These are phyloP conservation scores for Oenanthe javanica DNA, from an alignment of 140 eudicot species.

Conservation along the genomic window DNA sequence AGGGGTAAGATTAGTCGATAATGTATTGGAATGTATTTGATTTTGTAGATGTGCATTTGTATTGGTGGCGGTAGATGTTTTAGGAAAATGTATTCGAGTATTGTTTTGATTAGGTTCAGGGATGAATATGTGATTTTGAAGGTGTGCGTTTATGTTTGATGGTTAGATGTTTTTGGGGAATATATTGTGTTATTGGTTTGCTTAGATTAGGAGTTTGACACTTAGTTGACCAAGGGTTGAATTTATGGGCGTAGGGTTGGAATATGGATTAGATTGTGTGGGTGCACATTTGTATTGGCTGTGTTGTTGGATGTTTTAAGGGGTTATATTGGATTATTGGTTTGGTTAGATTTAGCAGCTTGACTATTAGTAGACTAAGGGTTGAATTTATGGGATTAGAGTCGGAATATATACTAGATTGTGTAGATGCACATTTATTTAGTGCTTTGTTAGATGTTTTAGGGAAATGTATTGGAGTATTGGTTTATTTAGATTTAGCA, in stretches of 20 bases:
- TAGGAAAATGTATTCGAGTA: neutral
- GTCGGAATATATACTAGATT: neutral
- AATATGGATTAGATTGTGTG: neutral
- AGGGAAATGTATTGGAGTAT: neutral
- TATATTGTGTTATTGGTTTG: neutral
- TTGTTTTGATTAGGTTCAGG: neutral
- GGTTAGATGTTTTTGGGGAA: neutral
- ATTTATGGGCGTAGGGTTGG: neutral
- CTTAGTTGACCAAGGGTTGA: neutral
- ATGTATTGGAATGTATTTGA: neutral
- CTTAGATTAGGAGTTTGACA: neutral
- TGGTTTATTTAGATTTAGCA: neutral
- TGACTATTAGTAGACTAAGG: neutral
- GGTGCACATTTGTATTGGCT: neutral
- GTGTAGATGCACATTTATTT: neutral
- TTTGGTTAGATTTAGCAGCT: neutral
- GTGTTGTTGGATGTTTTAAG: neutral
- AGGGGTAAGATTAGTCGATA: neutral
- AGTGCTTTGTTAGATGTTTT: neutral
- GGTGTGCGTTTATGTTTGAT: neutral
- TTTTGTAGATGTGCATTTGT: neutral
- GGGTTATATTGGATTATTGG: neutral
- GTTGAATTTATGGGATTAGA: neutral
- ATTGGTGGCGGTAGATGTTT: no score
- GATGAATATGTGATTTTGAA: neutral